Evolutionary conservation across 2,329 filamentous ascomycete genomes (phyloP), one percentile per base, ranked within the genome.

Genomic region (Fusarium tricinctum): DNA sequence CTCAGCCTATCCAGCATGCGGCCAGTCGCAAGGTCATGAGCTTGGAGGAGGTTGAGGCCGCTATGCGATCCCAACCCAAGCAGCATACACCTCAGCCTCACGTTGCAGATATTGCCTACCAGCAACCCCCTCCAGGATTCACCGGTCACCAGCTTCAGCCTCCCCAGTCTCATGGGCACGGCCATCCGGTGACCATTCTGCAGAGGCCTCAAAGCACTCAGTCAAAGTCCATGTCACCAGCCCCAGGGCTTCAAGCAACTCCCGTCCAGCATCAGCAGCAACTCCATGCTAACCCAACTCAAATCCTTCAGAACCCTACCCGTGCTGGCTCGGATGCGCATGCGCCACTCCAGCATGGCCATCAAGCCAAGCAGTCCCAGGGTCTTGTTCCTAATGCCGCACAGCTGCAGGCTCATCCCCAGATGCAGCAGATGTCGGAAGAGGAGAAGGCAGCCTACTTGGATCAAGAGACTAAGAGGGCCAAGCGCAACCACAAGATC

Each of bases 401-500:
- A 8, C 78, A 79, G 40, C 55, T 80, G 38, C 76, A 80, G 32
- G 69, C 77, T 23, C 78, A 79, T 48, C 76, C 78, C 20, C 77
- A 79, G 49, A 60, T 96, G 66, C 86, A 92, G 74, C 86, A 92
- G 53, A 84, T 98, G 64, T 90, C 92, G 0, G 93, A 97, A 71
- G 90, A 94, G 65, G 93, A 98, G 68, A 93, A 93, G 76, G 88
- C 90, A 4, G 89, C 91, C 3, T 96, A 94, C 76, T 80, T 98
- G 53, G 90, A 93, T 68, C 94, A 97, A 78, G 96, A 99, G 79
- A 94, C 94, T 1, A 96, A 94, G 80, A 90, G 96, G 50, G 94
- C 96, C 8, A 99, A 99, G 84, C 89, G 96, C 42, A 98, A 99
- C 76, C 95, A 98, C 82, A 99, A 99, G 84, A 98, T 99, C 66